These are phyloP conservation scores for Penicillium polonicum DNA, from an alignment of 2,329 filamentous ascomycete species.

Conservation along the genomic window DNA sequence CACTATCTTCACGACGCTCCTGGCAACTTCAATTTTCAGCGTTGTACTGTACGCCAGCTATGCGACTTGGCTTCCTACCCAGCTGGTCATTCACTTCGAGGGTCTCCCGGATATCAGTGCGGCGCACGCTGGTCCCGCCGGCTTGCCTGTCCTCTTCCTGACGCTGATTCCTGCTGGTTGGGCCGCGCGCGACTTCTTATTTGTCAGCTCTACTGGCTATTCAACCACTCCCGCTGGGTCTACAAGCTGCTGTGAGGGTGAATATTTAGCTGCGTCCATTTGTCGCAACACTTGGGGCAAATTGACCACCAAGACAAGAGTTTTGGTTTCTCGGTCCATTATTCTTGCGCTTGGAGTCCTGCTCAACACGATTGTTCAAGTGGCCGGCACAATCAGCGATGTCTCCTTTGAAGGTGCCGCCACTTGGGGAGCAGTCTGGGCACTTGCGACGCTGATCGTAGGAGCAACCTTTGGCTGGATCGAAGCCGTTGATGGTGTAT, in stretches of 20 bases:
- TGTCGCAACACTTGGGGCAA: constrained; percentile 60
- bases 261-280: constrained; percentile 71
- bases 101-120: constrained; percentile 66
- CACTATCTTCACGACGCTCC: constrained; percentile 62
- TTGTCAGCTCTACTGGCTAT: constrained; percentile 54
- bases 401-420: constrained; percentile 68
- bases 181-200: constrained; percentile 74
- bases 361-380: constrained; percentile 62
- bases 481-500: constrained; percentile 41
- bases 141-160: constrained; percentile 44
- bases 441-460: constrained; percentile 45
- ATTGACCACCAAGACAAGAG: constrained; percentile 58
- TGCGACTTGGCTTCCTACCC: constrained; percentile 66
- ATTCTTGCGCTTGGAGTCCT: constrained; percentile 48
- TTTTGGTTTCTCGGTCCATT: constrained; percentile 63
- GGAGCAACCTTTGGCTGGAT: constrained; percentile 41
- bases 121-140: constrained; percentile 63
- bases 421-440: constrained; percentile 74
- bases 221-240: constrained; percentile 53
- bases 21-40: constrained; percentile 72
- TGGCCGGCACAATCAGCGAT: constrained; percentile 65
- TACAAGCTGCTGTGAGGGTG: constrained; percentile 58
- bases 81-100: constrained; percentile 74
- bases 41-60: constrained; percentile 69
- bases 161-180: constrained; percentile 67